Percentiles rank a stretch among this genome's conserved stretches.
phyloP scores from a whole-genome alignment of 768 basidiomycete genomes.

The Lactifluus echinatus region DNA sequence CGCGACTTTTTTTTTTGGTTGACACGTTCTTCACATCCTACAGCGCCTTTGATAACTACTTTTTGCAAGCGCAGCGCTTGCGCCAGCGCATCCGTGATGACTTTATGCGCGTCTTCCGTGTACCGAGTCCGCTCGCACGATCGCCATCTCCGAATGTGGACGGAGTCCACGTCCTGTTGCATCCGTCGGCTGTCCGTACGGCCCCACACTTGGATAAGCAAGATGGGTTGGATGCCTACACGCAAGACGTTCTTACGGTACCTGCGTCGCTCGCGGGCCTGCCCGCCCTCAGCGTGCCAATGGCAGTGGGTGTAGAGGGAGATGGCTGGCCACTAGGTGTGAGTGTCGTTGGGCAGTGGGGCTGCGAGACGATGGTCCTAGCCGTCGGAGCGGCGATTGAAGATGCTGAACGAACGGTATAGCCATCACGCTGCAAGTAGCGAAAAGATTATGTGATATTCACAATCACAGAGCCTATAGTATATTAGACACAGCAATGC shows the following conservation, averaged over 20 bases:
- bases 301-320: slow-evolving; percentile 27
- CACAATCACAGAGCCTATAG: slow-evolving; percentile 1
- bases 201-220: slow-evolving; percentile 51
- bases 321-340: slow-evolving; percentile 79
- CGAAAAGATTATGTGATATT: slow-evolving; percentile 3
- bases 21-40: background rate
- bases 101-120: slow-evolving; percentile 60
- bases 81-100: slow-evolving; percentile 64
- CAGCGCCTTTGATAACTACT: slow-evolving; percentile 97
- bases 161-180: slow-evolving; percentile 73
- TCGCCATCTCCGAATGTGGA: background rate
- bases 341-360: slow-evolving; percentile 86
- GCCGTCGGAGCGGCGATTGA: slow-evolving; percentile 44
- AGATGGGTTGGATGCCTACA: slow-evolving; percentile 48
- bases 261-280: slow-evolving; percentile 87
- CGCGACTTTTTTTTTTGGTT: background rate
- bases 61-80: slow-evolving; percentile 82
- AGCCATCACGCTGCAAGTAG: background rate
- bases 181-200: slow-evolving; percentile 80
- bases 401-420: background rate
- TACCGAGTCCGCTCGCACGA: slow-evolving; percentile 41
- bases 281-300: slow-evolving; percentile 71
- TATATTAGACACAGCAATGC: slow-evolving; percentile 1
- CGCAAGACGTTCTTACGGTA: slow-evolving; percentile 88
- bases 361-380: slow-evolving; percentile 54